Percentiles rank a stretch among this genome's conserved stretches.
These are phyloP conservation scores for Melampsora abietis-canadensis DNA, from an alignment of 1,284 basidiomycete species.

Conservation along the genomic window DNA sequence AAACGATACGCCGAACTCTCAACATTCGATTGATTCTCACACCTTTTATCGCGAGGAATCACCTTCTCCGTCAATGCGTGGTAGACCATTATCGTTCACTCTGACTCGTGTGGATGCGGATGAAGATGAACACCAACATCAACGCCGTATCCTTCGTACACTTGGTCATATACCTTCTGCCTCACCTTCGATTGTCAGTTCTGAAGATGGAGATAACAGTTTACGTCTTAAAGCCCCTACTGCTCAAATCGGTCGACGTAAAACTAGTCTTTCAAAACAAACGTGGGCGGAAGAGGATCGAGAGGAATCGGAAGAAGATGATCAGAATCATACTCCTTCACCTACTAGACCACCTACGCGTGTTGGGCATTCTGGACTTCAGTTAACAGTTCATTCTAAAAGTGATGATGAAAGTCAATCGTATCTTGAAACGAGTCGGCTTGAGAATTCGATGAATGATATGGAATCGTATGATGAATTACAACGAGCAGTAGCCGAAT, in stretches of 20 bases:
- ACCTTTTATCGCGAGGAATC: constrained; percentile 3
- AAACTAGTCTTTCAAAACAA: not conserved
- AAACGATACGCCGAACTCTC: not conserved
- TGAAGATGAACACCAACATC: not conserved
- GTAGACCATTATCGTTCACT: constrained; percentile 13
- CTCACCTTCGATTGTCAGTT: not conserved
- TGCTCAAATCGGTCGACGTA: not conserved
- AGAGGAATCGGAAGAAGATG: constrained; percentile 3
- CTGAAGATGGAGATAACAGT: not conserved
- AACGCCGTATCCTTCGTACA: not conserved
- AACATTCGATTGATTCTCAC: not conserved
- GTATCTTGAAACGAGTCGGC: not conserved
- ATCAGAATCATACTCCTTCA: not conserved
- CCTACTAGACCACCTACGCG: constrained; percentile 6
- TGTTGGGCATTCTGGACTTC: not conserved
- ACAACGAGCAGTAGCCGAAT: constrained; percentile 34
- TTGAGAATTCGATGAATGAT: not conserved
- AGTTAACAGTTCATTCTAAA: not conserved
- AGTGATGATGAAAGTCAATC: not conserved
- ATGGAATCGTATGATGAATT: constrained; percentile 29
- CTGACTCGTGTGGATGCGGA: not conserved
- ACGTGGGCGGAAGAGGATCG: not conserved
- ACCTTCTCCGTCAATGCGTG: constrained; percentile 35
- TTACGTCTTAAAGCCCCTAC: not conserved
- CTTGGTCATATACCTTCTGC: not conserved